Conservation (phyloP, 352 stramenopile species). For the Globisporangium cylindrosporum region DNA sequence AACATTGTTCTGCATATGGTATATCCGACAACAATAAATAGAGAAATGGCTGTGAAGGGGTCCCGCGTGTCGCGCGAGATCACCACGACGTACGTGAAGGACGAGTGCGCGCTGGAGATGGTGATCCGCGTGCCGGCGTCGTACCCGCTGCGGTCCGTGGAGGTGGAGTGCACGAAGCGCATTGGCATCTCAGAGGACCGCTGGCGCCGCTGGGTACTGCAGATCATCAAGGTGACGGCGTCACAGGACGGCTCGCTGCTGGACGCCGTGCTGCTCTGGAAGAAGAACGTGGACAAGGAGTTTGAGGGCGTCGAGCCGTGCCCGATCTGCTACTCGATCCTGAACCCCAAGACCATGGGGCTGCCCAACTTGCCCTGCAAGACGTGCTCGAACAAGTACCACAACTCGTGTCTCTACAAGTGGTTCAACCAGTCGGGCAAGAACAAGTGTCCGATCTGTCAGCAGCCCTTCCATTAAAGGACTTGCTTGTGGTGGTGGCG, state of each 20-base stretch:
- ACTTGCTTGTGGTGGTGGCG: neutral
- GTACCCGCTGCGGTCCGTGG: constrained; percentile 89
- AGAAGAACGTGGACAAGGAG: constrained; percentile 91
- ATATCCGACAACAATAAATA: constrained; percentile 13
- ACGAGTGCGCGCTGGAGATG: constrained; percentile 91
- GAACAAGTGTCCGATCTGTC: constrained; percentile 92
- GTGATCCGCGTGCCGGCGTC: constrained; percentile 83
- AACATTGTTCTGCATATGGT: neutral
- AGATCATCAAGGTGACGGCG: constrained; percentile 90
- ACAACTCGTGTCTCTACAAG: constrained; percentile 93
- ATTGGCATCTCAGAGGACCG: constrained; percentile 90
- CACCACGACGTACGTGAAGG: constrained; percentile 91
- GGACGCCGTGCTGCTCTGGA: constrained; percentile 91
- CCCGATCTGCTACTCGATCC: constrained; percentile 91
- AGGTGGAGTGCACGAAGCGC: constrained; percentile 89
- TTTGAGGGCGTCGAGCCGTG: constrained; percentile 92
- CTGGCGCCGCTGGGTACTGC: constrained; percentile 91
- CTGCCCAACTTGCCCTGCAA: constrained; percentile 88
- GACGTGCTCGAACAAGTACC: constrained; percentile 92
- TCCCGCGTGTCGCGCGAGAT: constrained; percentile 88
- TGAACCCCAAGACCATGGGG: constrained; percentile 89
- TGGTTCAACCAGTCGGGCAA: constrained; percentile 94
- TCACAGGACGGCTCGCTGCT: constrained; percentile 88
- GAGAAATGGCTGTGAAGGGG: constrained; percentile 84
- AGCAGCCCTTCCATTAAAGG: constrained; percentile 82